These are phyloP conservation scores for Acanthamoeba lenticulata DNA, from an alignment of 208 protist genomes.

Conservation along the genomic window DNA sequence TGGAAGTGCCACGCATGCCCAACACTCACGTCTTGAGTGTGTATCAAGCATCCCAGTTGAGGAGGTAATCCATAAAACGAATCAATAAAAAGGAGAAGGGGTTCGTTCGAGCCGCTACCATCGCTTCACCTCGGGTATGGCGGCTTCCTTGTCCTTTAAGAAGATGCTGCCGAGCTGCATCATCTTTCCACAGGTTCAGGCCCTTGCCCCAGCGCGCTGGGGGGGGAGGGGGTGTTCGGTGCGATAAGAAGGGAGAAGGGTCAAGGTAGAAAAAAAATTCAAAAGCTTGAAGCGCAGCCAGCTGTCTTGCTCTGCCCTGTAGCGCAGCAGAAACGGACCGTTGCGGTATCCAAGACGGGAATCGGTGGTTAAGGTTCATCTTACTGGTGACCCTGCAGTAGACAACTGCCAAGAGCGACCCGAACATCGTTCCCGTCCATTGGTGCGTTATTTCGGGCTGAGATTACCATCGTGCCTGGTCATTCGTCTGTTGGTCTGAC, in stretches of 20 bases:
- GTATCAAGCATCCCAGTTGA: not conserved
- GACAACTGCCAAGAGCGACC: not conserved
- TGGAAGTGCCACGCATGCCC: not conserved
- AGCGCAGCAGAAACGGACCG: no score
- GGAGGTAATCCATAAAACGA: not conserved
- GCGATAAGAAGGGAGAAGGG: no score
- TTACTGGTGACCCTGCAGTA: not conserved
- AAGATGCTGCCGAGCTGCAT: slow-evolving; percentile 26
- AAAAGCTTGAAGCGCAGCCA: no score
- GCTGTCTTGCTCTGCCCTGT: no score
- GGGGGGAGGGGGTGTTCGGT: no score
- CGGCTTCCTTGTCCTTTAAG: slow-evolving; percentile 22
- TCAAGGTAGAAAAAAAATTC: no score
- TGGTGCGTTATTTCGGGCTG: not conserved
- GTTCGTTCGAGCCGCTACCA: not conserved
- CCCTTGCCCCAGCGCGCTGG: not conserved
- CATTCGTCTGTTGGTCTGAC: not conserved
- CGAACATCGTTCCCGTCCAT: not conserved
- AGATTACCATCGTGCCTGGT: not conserved
- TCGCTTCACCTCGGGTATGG: slow-evolving; percentile 17
- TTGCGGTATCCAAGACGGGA: not conserved
- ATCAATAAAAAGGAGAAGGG: not conserved
- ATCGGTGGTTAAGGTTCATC: not conserved
- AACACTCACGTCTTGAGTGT: no score
- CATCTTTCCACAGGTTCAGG: not conserved